Evolutionary conservation across 306 rosid species (phyloP), one percentile per base, ranked within the genome.

Genomic region (Carpinus viminea): DNA sequence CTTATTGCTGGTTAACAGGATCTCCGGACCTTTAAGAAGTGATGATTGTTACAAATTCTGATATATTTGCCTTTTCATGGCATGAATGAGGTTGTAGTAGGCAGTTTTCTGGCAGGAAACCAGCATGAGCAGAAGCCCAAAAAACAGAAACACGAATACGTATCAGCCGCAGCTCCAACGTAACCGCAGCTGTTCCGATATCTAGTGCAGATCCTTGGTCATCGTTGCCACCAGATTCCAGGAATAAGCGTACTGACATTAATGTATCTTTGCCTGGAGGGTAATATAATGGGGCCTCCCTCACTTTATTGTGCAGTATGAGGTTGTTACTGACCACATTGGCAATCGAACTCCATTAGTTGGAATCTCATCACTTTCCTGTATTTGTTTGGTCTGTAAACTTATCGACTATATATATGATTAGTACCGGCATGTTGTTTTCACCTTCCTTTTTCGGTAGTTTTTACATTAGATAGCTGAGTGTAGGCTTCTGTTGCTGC

Each of bases 91-190:
- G 97, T 95, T 24, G 92, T 92, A 60, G 89, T 95, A 46, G 98
- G 98, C 74, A 95, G 98, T 88, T 95, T 95, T 88, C 90, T 92
- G 78, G 87, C 98, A 0, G 98, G 96, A 71, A 92, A 92, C 83
- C 97, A 95, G 83, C 96, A 91, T 24, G 98, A 95, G 83, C 97
- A 89, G 74, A 92, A 89, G 81, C 82, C 88, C 24, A 95, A 84
- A 83, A 95, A 88, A 79, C 92, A 89, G 81, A 94, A 91, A 80
- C 91, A 87, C 12, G 98, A 91, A 34, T 46, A 80, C 26, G 79
- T 81, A 54, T 57, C 92, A 48, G 78, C 68, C 11, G 85, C 86
- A 48, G 60, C 79, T 7, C 87, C 92, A 60, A 82, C n/a, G n/a
- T n/a, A n/a, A n/a, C 93, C 43, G 84, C 93, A 26, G 79, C 86